A percentile compares a stretch with the other conserved stretches of the same genome.
These are phyloP conservation scores for barrel medic (Medicago truncatula) DNA, from an alignment of 306 rosid genomes.

Conservation along the genomic window DNA sequence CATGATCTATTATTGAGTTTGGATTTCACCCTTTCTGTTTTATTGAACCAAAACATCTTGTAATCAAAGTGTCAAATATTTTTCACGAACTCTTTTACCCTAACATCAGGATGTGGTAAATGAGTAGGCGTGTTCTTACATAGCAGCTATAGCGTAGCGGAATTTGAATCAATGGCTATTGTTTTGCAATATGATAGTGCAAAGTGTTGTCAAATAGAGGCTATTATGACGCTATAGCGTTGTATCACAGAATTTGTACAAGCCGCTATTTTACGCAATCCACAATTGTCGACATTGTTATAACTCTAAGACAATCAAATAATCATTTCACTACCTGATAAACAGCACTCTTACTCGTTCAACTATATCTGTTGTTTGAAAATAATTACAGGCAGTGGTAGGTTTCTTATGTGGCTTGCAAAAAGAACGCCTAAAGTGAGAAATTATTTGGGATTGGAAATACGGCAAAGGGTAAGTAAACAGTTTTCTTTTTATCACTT, in stretches of 20 bases:
- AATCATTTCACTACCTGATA: slow-evolving; percentile 23
- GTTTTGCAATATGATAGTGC: background rate
- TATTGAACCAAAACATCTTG: slow-evolving; percentile 11
- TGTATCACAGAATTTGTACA: background rate
- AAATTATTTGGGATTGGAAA: slow-evolving; percentile 90
- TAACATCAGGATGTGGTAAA: background rate
- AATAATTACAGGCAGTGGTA: slow-evolving; percentile 78
- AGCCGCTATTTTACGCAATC: background rate
- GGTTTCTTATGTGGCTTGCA: slow-evolving; percentile 89
- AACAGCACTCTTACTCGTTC: slow-evolving; percentile 1
- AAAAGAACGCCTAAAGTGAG: slow-evolving; percentile 63
- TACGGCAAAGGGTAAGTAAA: slow-evolving; percentile 70
- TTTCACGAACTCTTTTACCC: background rate
- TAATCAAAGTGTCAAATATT: background rate
- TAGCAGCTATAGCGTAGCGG: background rate
- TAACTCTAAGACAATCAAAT: slow-evolving; percentile 22
- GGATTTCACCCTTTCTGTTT: slow-evolving; percentile 5
- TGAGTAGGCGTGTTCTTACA: background rate
- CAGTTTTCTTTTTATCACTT: slow-evolving; percentile 10
- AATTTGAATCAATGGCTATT: background rate
- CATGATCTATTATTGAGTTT: slow-evolving; percentile 10
- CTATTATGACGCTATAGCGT: background rate
- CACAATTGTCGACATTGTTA: background rate
- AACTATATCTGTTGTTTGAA: slow-evolving; percentile 34
- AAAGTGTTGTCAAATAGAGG: background rate